Percentiles rank a stretch among this genome's conserved stretches.
Evolutionary conservation across 2,329 filamentous ascomycete species (phyloP).

Genomic region (Sphaerulina vaccinii): DNA sequence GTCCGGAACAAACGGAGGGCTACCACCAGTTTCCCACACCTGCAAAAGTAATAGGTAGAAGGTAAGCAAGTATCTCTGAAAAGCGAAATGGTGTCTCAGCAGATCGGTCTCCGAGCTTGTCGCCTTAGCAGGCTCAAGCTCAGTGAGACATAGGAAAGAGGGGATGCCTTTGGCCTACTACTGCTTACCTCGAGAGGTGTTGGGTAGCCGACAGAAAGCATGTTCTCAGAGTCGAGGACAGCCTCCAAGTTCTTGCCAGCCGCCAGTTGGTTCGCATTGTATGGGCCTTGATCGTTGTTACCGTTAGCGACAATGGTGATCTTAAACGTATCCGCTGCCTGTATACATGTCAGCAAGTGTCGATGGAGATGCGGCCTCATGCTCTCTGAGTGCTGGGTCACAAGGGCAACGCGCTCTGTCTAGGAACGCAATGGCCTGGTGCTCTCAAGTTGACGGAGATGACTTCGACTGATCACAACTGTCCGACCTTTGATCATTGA

Average conservation of each 20-base stretch:
- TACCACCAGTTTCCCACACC: constrained; percentile 61
- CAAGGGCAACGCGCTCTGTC: no score
- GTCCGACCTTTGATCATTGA: no score
- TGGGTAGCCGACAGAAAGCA: constrained; percentile 56
- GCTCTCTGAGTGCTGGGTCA: no score
- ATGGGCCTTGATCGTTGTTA: constrained; percentile 46
- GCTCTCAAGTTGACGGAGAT: no score
- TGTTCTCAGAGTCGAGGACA: constrained; percentile 64
- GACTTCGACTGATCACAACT: no score
- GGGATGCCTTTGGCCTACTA: no score
- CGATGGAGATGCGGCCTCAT: not conserved
- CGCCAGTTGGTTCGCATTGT: constrained; percentile 37
- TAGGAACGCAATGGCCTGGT: no score
- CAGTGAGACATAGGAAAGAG: no score
- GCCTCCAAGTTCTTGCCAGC: constrained; percentile 49
- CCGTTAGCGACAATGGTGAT: constrained; percentile 59
- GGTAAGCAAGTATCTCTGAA: no score
- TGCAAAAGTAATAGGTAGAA: constrained; percentile 54
- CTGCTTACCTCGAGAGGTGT: constrained; percentile 54
- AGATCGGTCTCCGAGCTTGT: no score
- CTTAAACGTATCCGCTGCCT: constrained; percentile 56
- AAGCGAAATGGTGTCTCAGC: no score
- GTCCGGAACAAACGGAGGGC: constrained; percentile 54
- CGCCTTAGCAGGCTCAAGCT: no score
- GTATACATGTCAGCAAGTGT: constrained; percentile 16